A percentile compares a stretch with the other conserved stretches of the same genome.
These are phyloP conservation scores for Wickerhamomyces canadensis DNA, from an alignment of 805 yeast genomes.

Conservation along the genomic window DNA sequence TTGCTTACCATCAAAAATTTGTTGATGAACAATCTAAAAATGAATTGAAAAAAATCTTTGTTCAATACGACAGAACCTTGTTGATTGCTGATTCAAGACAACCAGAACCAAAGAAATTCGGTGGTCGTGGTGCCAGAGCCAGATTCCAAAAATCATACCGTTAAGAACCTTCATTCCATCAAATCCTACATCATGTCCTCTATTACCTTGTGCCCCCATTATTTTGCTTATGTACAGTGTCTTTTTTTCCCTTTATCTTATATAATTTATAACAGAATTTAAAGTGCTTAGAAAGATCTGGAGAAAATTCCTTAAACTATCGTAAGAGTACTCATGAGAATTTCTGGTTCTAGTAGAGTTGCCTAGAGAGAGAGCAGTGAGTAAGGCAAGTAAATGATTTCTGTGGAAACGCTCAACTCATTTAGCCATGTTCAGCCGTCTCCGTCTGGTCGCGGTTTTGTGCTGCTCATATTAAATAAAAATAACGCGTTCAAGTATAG, in stretches of 20 bases:
- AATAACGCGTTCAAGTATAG: no score
- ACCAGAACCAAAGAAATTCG: constrained; percentile 99
- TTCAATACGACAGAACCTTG: constrained; percentile 98
- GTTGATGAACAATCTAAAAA: constrained; percentile 99
- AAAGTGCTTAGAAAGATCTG: neutral
- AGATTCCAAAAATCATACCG: constrained; percentile 99
- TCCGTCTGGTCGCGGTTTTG: no score
- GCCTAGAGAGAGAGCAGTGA: no score
- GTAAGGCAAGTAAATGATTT: no score
- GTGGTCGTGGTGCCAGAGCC: constrained; percentile 99
- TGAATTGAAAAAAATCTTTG: constrained; percentile 97
- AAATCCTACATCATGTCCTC: constrained; percentile 2
- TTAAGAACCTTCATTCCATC: constrained; percentile 38
- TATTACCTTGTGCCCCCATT: neutral
- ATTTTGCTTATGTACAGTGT: constrained; percentile 6
- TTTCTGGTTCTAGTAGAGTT: neutral
- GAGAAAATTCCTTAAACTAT: no score
- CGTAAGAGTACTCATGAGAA: no score
- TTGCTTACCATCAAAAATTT: constrained; percentile 99
- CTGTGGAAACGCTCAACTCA: no score
- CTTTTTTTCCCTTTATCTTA: constrained; percentile 1
- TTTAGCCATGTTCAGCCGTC: no score
- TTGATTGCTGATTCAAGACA: constrained; percentile 99
- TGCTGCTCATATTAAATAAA: no score
- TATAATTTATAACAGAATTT: neutral